Evolutionary conservation across 805 yeast genomes (phyloP).

Genomic region (Candida boleticola): DNA sequence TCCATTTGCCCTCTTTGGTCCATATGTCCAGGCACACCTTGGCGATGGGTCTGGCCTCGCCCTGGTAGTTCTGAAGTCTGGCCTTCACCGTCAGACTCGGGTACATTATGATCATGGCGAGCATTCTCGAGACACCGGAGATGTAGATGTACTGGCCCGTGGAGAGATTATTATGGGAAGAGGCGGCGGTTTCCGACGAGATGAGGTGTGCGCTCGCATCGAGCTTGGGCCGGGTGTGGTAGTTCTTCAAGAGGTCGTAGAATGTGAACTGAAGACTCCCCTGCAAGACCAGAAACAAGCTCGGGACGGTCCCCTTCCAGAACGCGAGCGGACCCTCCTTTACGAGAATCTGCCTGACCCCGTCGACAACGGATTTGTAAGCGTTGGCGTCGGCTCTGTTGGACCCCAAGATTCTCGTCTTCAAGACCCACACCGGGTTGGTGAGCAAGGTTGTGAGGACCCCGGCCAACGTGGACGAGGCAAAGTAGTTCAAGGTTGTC

Average conservation of each 20-base stretch:
- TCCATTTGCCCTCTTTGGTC: slow-evolving; percentile 47
- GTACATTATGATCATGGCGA: slow-evolving; percentile 67
- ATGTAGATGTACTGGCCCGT: slow-evolving; percentile 61
- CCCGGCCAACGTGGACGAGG: slow-evolving; percentile 58
- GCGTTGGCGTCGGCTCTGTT: slow-evolving; percentile 45
- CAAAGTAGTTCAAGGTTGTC: slow-evolving; percentile 28
- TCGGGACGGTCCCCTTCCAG: slow-evolving; percentile 73
- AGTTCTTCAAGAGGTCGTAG: slow-evolving; percentile 72
- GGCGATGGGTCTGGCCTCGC: slow-evolving; percentile 14
- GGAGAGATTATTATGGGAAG: slow-evolving; percentile 26
- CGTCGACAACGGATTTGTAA: slow-evolving; percentile 57
- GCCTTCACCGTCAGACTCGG: slow-evolving; percentile 84
- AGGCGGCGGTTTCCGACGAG: slow-evolving; percentile 5
- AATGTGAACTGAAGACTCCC: slow-evolving; percentile 86
- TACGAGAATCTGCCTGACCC: slow-evolving; percentile 44
- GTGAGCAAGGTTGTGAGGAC: slow-evolving; percentile 70
- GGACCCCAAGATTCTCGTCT: slow-evolving; percentile 79
- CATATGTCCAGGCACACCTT: slow-evolving; percentile 40
- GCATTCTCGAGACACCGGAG: slow-evolving; percentile 66
- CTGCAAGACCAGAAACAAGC: slow-evolving; percentile 80
- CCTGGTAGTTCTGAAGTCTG: slow-evolving; percentile 54
- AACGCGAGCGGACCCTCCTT: slow-evolving; percentile 62
- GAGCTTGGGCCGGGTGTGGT: slow-evolving; percentile 6
- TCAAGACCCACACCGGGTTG: slow-evolving; percentile 94
- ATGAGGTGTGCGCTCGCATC: slow-evolving; percentile 8